These are phyloP conservation scores for Candida silvicultrix DNA, from an alignment of 805 yeast species.

Conservation along the genomic window DNA sequence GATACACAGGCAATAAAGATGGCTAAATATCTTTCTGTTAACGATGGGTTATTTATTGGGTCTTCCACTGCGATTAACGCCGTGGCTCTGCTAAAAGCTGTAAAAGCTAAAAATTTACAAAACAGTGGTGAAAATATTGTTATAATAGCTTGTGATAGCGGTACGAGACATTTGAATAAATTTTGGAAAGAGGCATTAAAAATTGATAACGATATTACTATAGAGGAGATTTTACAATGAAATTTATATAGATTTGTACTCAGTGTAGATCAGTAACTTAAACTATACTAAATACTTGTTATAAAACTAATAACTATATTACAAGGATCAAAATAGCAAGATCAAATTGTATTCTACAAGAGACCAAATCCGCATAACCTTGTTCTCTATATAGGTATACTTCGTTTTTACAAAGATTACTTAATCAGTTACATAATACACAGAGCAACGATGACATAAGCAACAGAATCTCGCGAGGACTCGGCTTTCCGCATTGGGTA, in stretches of 20 bases:
- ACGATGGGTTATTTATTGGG: slow-evolving; percentile 90
- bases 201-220: slow-evolving; percentile 24
- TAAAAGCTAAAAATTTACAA: slow-evolving; percentile 42
- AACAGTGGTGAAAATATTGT: slow-evolving; percentile 63
- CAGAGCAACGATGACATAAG: not conserved
- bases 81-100: slow-evolving; percentile 61
- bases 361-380: no score
- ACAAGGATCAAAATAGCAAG: no score
- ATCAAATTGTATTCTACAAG: no score
- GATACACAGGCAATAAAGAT: slow-evolving; percentile 80
- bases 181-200: slow-evolving; percentile 74
- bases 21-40: slow-evolving; percentile 76
- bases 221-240: slow-evolving; percentile 26
- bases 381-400: no score
- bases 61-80: slow-evolving; percentile 92
- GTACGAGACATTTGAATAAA: slow-evolving; percentile 82
- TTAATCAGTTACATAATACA: not conserved
- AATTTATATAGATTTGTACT: not conserved
- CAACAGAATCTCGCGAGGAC: not conserved
- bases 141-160: slow-evolving; percentile 88
- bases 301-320: no score
- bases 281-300: no score
- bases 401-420: no score
- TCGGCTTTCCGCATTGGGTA: not conserved
- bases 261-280: no score